Conservation (phyloP, 768 basidiomycete genomes). For the Coprinopsis sp. region DNA sequence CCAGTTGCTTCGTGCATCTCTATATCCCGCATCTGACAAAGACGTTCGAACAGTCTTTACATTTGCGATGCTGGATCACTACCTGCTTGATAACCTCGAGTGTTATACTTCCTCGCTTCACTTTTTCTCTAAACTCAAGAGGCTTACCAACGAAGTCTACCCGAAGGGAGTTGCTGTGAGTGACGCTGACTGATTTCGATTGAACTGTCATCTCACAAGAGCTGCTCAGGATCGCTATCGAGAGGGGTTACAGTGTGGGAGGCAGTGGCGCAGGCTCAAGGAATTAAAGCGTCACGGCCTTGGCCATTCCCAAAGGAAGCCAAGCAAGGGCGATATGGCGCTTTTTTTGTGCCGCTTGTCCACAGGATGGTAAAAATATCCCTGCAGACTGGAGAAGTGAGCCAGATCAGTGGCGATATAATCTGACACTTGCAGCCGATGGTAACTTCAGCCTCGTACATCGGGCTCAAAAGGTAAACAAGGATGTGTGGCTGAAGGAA, state of each 20-base stretch:
- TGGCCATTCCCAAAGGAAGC: background rate
- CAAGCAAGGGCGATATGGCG: conserved; percentile 10
- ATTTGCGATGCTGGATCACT: conserved; percentile 11
- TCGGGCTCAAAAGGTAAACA: background rate
- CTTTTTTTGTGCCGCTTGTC: conserved; percentile 18
- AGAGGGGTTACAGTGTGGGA: conserved; percentile 11
- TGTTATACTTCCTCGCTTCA: conserved; percentile 15
- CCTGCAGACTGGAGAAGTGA: conserved; percentile 12
- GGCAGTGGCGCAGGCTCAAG: conserved; percentile 15
- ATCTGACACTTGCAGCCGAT: conserved; percentile 2
- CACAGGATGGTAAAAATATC: conserved; percentile 13
- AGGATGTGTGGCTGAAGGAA: conserved; percentile 9
- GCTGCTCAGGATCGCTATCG: conserved; percentile 11
- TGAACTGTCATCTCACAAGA: background rate
- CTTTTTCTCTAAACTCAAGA: conserved; percentile 14
- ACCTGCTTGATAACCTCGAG: conserved; percentile 13
- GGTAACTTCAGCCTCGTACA: conserved; percentile 15
- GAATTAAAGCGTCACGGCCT: conserved; percentile 12
- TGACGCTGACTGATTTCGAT: background rate
- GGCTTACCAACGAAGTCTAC: conserved; percentile 13
- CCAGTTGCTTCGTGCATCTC: conserved; percentile 6
- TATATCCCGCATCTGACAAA: conserved; percentile 15
- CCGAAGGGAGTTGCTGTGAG: conserved; percentile 8
- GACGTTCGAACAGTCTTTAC: conserved; percentile 15
- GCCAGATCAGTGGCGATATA: background rate